Base-by-base conservation (phyloP, 768 basidiomycete species). In the Filobasidium floriforme region DNA sequence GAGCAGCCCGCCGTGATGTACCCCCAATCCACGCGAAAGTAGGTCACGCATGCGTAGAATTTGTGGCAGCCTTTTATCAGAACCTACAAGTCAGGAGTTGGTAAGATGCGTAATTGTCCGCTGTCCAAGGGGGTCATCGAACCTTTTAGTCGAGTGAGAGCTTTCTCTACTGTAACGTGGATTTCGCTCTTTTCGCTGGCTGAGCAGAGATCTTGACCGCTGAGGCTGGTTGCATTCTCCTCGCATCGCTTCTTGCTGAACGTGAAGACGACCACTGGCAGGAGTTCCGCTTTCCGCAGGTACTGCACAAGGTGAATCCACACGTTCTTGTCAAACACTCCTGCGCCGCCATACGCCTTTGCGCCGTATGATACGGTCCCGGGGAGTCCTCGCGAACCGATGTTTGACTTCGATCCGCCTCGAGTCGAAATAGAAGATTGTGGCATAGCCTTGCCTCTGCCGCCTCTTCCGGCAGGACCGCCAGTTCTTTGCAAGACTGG, bases 221-320 rank as follows among this genome's bases (percentile, higher is more conserved):
- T 88, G 63, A 99, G 79, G 1, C 90, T 96, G 10, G 82, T 83
- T 4, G 96, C 96, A 74, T 99, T 90, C 80, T 98, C 96, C 80
- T 99, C 96, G 74, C 96, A 99, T 63, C 85, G 83, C 78, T 92
- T 93, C 82, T 99, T 99, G 32, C 92, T 96, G 71, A 99, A 88
- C 0, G 94, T 93, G 80, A 99, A 99, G 32, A 96, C 85, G 40
- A 99, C 96, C 15, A 93, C 92, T 0, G 96, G 96, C 9, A 99
- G 83, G 4, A 99, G 83, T 22, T 82, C 80, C 69, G 88, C 86
- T 80, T 97, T 98, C 73, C 87, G 85, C 65, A 99, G 82, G 73
- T 89, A 84, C 49, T 72, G 87, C 49, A 99, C 82, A 59, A 99
- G 83, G 73, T 97, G 92, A 22, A 94, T 90, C 81, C 93, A 98